These are phyloP conservation scores for Mycena leptocephala DNA, from an alignment of 768 basidiomycete species.

Conservation along the genomic window DNA sequence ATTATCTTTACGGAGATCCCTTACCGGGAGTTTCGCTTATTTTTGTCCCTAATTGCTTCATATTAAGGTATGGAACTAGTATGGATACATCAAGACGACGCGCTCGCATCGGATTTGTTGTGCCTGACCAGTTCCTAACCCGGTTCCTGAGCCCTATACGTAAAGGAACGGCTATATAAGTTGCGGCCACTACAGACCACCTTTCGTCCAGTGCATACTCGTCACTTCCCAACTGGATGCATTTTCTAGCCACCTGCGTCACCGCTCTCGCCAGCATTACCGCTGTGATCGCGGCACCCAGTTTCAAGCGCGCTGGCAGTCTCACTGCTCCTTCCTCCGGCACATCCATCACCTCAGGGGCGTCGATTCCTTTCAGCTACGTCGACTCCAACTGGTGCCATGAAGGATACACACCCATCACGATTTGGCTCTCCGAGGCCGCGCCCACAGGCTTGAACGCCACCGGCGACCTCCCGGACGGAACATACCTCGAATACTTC, in stretches of 20 bases:
- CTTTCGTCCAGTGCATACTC: no score
- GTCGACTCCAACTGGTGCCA: slow-evolving; percentile 11
- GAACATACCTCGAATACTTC: slow-evolving; percentile 2
- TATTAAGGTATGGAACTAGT: no score
- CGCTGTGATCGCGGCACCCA: not conserved
- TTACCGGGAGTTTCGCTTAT: no score
- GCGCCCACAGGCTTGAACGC: slow-evolving; percentile 11
- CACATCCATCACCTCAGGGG: slow-evolving; percentile 4
- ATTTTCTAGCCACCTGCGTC: not conserved
- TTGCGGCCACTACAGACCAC: no score
- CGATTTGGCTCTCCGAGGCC: not conserved
- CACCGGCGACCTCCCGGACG: not conserved
- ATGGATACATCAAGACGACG: no score
- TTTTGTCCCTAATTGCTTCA: no score
- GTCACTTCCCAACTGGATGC: not conserved
- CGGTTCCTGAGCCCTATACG: no score
- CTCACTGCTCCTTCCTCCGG: not conserved
- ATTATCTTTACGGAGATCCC: no score
- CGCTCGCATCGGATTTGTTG: no score
- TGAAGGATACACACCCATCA: slow-evolving; percentile 20
- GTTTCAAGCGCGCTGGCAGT: not conserved
- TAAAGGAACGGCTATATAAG: no score
- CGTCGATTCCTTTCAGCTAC: slow-evolving; percentile 3
- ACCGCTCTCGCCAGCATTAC: not conserved
- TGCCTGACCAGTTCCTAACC: no score